phyloP scores from a whole-genome alignment of 768 basidiomycete species.

The Leccinum disarticulatum region DNA sequence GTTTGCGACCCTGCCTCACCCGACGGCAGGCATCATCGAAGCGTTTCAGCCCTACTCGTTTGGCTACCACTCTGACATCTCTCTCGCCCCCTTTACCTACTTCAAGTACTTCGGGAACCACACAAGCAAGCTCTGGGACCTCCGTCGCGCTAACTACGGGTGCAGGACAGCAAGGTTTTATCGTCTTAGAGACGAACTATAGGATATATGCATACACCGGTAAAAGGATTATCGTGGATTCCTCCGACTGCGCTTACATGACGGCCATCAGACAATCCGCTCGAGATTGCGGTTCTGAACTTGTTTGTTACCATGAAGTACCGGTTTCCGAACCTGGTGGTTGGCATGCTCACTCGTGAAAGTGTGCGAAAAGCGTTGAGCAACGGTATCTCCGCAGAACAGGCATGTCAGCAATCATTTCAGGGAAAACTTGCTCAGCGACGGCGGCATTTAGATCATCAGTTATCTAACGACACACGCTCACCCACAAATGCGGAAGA shows the following conservation, averaged over 20 bases:
- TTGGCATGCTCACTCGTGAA: slow-evolving; percentile 91
- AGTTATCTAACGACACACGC: slow-evolving; percentile 93
- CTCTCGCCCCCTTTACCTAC: slow-evolving; percentile 79
- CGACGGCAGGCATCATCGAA: slow-evolving; percentile 59
- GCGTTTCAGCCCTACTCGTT: slow-evolving; percentile 90
- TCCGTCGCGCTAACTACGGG: slow-evolving; percentile 42
- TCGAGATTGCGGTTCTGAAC: slow-evolving; percentile 94
- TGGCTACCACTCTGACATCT: slow-evolving; percentile 92
- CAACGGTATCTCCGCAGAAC: slow-evolving; percentile 96
- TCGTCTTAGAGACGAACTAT: slow-evolving; percentile 98
- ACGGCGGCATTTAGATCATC: slow-evolving; percentile 68
- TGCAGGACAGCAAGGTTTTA: slow-evolving; percentile 80
- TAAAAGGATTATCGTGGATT: slow-evolving; percentile 32
- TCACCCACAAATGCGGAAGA: slow-evolving; percentile 97
- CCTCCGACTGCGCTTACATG: slow-evolving; percentile 16
- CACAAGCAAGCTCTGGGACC: slow-evolving; percentile 16
- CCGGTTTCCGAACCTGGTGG: slow-evolving; percentile 95
- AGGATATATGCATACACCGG: slow-evolving; percentile 97
- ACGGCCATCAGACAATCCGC: slow-evolving; percentile 72
- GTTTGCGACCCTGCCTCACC: slow-evolving; percentile 14
- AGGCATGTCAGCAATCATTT: slow-evolving; percentile 51
- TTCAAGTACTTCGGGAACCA: slow-evolving; percentile 32
- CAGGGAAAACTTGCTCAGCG: slow-evolving; percentile 13
- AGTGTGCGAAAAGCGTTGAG: slow-evolving; percentile 91
- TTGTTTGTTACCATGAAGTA: slow-evolving; percentile 91